Conservation (phyloP, 2,329 filamentous ascomycete genomes). For the Geosmithia morbida region DNA sequence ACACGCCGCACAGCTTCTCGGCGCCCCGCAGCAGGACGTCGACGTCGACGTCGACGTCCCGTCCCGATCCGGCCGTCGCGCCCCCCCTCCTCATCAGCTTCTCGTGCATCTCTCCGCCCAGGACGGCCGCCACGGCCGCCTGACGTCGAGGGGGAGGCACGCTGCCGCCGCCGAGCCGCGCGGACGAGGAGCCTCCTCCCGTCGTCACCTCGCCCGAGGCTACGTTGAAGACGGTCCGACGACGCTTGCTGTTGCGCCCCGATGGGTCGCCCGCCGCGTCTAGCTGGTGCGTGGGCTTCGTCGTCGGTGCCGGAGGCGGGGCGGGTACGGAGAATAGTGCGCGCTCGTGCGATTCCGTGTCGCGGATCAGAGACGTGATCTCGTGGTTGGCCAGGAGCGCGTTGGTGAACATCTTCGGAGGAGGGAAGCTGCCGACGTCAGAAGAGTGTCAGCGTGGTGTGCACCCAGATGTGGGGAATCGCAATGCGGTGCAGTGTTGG, state of each 20-base stretch:
- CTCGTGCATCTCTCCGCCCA: constrained; percentile 77
- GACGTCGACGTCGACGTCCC: constrained; percentile 64
- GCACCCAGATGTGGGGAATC: too few species aligned
- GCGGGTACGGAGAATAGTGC: constrained; percentile 87
- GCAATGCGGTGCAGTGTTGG: too few species aligned
- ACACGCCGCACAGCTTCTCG: constrained; percentile 81
- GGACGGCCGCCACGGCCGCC: constrained; percentile 78
- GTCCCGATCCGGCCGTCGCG: constrained; percentile 36
- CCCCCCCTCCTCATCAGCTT: constrained; percentile 53
- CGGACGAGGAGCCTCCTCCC: constrained; percentile 20
- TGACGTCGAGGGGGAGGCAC: constrained; percentile 46
- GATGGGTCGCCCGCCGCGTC: constrained; percentile 3
- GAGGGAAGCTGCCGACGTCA: constrained; percentile 86
- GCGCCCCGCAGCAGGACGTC: constrained; percentile 74
- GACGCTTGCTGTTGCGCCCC: constrained; percentile 15
- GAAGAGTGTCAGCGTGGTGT: too few species aligned
- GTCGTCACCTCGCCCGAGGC: constrained; percentile 48
- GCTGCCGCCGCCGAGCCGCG: background rate
- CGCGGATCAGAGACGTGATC: constrained; percentile 86
- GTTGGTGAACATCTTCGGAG: constrained; percentile 90
- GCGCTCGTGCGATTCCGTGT: constrained; percentile 88
- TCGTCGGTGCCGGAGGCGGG: constrained; percentile 41
- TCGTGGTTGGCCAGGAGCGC: constrained; percentile 78
- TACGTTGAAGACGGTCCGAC: constrained; percentile 54
- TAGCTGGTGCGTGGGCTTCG: constrained; percentile 16